Conservation (phyloP, 257 asterid species). For the Capsicum rhomboideum region DNA sequence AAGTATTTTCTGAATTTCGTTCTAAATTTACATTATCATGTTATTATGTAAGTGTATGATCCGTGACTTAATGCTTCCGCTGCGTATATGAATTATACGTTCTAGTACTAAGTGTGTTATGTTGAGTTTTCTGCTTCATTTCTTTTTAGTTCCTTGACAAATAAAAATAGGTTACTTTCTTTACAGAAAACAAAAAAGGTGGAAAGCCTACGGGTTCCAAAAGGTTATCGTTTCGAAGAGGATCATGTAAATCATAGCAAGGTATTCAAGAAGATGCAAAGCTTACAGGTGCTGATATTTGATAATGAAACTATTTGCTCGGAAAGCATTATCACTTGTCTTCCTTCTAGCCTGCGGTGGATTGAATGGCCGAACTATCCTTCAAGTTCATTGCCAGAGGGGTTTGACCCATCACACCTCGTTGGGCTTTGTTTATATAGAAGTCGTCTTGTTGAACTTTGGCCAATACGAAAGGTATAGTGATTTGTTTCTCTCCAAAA, state of each 20-base stretch:
- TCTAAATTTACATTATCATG: too few relatives aligned
- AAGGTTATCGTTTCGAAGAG: too few relatives aligned
- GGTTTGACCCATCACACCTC: background rate
- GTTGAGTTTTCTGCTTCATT: too few relatives aligned
- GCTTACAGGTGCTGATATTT: background rate
- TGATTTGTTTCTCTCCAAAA: background rate
- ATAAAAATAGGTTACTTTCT: background rate
- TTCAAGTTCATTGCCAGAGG: background rate
- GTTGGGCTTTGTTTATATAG: fast-evolving
- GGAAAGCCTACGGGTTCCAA: background rate
- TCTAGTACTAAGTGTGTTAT: too few relatives aligned
- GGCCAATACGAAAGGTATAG: background rate
- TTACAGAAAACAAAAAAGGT: background rate
- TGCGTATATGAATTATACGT: too few relatives aligned
- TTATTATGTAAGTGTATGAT: too few relatives aligned
- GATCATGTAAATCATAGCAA: background rate
- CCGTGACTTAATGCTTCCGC: too few relatives aligned
- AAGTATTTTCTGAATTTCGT: too few relatives aligned
- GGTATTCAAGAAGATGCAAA: background rate
- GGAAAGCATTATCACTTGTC: background rate
- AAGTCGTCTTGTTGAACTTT: background rate
- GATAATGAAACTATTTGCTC: background rate
- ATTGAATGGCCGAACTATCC: background rate
- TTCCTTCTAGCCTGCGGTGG: background rate
- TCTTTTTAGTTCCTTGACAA: too few relatives aligned